Evolutionary conservation across 345 rosid genomes (phyloP), one percentile per base, ranked within the genome.

Genomic region (Orychophragmus violaceus): DNA sequence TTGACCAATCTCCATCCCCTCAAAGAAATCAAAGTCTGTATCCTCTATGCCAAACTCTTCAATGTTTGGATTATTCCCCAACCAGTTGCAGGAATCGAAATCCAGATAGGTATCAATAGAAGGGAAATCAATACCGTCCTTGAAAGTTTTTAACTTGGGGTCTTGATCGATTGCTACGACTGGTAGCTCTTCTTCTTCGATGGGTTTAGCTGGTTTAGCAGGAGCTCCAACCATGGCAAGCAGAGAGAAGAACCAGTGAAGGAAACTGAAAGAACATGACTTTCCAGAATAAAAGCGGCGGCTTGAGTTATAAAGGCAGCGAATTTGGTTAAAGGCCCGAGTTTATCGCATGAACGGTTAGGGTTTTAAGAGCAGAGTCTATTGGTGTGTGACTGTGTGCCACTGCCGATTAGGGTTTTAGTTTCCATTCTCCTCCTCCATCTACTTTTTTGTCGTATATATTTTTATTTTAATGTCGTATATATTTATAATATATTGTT

Each of bases 11-110:
- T 62, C 80, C 79, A 72, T 46, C 3, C 70, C 73, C 30, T 62
- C 75, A 51, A 74, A 52, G 21, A 36, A 76, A 58, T 71, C 76
- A 58, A 80, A 71, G 39, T 68, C 83, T 17, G 54, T 71, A 48
- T 79, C 80, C 13, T 77, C 86, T 8, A 66, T 37, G 24, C 55
- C 33, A 50, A 64, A 66, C 39, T 53, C 61, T 4, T 64, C 79
- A 9, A 23, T 44, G 23, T 69, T 76, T 5, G 69, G 70, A 68
- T 51, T 72, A 70, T 54, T 81, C 51, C 72, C 88, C 35, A 82
- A 81, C 78, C 82, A 85, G 22, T 78, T 82, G 23, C 80, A 68
- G n/a, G 83, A 78, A 29, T 86, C 90, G 46, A 87, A 87, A 74
- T 85, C 89, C 11, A 84, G 76, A 68, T 80, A 81, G 1, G 87